phyloP scores from a whole-genome alignment of 148 eudicot genomes.

The Mesembryanthemum crystallinum region DNA sequence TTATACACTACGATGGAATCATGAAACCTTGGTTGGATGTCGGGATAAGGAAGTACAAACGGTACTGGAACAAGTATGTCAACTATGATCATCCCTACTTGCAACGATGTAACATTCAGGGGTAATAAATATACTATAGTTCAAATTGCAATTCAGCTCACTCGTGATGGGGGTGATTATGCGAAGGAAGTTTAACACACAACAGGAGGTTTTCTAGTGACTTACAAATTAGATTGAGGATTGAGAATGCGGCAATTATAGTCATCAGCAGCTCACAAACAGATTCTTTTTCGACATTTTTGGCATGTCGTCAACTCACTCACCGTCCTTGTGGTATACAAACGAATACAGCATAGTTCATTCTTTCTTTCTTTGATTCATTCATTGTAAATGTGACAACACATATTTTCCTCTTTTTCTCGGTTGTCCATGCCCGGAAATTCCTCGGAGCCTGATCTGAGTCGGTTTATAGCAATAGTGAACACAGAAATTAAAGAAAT shows the following conservation, averaged over 20 bases:
- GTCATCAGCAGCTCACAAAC: not conserved
- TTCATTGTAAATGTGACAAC: slow-evolving; percentile 31
- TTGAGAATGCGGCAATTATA: slow-evolving; percentile 1
- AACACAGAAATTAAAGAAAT: slow-evolving; percentile 6
- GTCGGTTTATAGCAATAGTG: slow-evolving; percentile 24
- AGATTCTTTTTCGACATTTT: slow-evolving; percentile 26
- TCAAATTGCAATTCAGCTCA: not conserved
- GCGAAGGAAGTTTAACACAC: slow-evolving; percentile 17
- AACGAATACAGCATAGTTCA: slow-evolving; percentile 29
- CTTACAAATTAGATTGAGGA: not conserved
- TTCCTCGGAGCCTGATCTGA: slow-evolving; percentile 20
- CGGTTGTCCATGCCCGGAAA: slow-evolving; percentile 12
- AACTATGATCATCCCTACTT: slow-evolving; percentile 61
- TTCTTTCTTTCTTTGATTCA: slow-evolving; percentile 31
- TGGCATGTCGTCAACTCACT: slow-evolving; percentile 18
- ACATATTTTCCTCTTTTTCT: not conserved
- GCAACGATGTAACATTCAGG: slow-evolving; percentile 85
- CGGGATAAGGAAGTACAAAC: slow-evolving; percentile 66
- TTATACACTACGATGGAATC: slow-evolving; percentile 84
- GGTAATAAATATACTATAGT: slow-evolving; percentile 24
- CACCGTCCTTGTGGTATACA: slow-evolving; percentile 22
- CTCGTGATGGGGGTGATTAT: not conserved
- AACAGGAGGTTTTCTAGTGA: not conserved
- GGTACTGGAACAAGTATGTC: slow-evolving; percentile 63
- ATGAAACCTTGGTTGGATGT: slow-evolving; percentile 96